Base-by-base conservation (phyloP, 148 eudicot genomes). In the Persicaria tinctoria region DNA sequence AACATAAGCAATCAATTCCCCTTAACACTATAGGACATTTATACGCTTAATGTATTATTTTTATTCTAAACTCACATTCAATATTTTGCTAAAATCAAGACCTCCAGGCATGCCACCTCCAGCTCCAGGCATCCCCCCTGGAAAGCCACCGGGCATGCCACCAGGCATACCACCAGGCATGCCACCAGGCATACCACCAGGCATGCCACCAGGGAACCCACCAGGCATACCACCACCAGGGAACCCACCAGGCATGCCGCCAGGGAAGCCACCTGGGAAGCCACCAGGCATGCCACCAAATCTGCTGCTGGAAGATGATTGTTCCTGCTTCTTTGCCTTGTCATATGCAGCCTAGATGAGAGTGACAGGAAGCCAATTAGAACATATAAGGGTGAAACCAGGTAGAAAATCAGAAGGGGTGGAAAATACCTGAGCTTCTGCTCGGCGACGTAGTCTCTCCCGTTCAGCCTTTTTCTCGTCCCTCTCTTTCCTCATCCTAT, bases 31-130 rank as follows among this genome's bases (percentile, higher is more conserved):
- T 5, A 66, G 17, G 47, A 66, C 48, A 41, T 20, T 9, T 20
- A 8, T 57, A 57, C 0, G 8, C 41, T 32, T 10, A 2, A 66
- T 14, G 7, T 1, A 41, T 66, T 66, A 14, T 66, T 47, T 41
- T 66, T 4, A 4, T 44, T 23, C 8, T 32, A 32, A 72, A 77
- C 98, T 86, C 76, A 94, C 98, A 84, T 86, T 92, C 71, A 95
- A 84, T 50, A 95, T 95, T 82, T 89, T 87, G 92, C 96, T 89
- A 79, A 84, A 92, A 82, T 95, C 97, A 56, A 94, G 71, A 71
- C 84, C 80, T 2, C 84, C 83, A 0, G 86, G 85, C 81, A 82
- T 77, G 9, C 83, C 85, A 6, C 86, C 86, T 27, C 74, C 74
- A 27, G 14, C 93, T 0, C 90, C 92, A 0, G 97, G 89, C 81